A percentile compares a stretch with the other conserved stretches of the same genome.
phyloP scores from a whole-genome alignment of 2,329 filamentous ascomycete genomes.

The Nothopassalora personata region DNA sequence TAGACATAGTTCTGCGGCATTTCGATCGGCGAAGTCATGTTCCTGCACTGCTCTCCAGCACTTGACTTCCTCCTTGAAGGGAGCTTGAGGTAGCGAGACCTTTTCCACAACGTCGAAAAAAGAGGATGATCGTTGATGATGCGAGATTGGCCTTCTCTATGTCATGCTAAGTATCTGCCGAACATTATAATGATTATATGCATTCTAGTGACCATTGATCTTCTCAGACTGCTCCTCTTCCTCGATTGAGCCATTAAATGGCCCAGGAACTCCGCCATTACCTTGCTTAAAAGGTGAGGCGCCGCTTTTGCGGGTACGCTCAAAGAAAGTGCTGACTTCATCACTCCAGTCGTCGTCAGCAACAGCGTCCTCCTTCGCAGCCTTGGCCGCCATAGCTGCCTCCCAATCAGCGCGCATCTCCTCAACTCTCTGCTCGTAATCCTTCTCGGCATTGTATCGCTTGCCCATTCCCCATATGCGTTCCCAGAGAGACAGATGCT shows the following conservation, averaged over 20 bases:
- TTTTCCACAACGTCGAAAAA: background rate
- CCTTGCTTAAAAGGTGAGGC: constrained; percentile 11
- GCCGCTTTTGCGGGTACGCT: constrained; percentile 39
- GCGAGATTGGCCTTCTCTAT: background rate
- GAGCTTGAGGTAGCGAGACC: no score
- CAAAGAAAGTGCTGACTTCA: constrained; percentile 51
- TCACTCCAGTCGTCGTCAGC: constrained; percentile 46
- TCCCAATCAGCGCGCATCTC: constrained; percentile 63
- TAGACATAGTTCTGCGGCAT: no score
- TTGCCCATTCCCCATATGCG: constrained; percentile 71
- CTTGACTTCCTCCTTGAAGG: no score
- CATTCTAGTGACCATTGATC: constrained; percentile 11
- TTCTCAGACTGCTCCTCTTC: constrained; percentile 16
- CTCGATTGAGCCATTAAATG: constrained; percentile 11
- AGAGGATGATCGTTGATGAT: background rate
- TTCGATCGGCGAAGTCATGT: no score
- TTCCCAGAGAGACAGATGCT: constrained; percentile 86
- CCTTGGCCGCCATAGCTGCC: constrained; percentile 51
- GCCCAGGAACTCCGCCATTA: constrained; percentile 1
- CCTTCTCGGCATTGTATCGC: constrained; percentile 73
- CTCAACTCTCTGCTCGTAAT: constrained; percentile 72
- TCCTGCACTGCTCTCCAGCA: no score
- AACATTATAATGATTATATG: background rate
- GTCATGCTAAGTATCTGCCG: background rate
- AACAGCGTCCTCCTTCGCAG: constrained; percentile 40